These are phyloP conservation scores for Glebionis coronaria DNA, from an alignment of 129 eudicot genomes.

Conservation along the genomic window DNA sequence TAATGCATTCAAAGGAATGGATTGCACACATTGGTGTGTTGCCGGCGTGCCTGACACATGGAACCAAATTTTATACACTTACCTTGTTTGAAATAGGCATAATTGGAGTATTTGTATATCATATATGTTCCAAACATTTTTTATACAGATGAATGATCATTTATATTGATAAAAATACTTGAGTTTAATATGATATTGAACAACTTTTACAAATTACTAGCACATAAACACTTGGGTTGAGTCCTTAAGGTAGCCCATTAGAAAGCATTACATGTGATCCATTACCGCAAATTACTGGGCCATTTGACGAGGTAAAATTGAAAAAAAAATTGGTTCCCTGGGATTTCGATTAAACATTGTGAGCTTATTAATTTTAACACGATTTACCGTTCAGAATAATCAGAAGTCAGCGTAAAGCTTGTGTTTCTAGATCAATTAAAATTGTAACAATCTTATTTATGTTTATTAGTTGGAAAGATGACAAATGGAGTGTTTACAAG, in stretches of 20 bases:
- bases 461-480: too few relatives aligned
- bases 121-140: not conserved
- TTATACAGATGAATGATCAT: not conserved
- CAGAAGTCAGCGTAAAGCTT: too few relatives aligned
- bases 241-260: not conserved
- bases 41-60: constrained; percentile 77
- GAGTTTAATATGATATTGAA: not conserved
- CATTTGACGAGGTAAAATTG: too few relatives aligned
- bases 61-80: constrained; percentile 51
- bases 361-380: too few relatives aligned
- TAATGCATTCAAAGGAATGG: constrained; percentile 50
- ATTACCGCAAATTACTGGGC: too few relatives aligned
- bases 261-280: too few relatives aligned
- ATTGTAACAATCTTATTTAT: too few relatives aligned
- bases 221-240: not conserved
- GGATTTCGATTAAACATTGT: too few relatives aligned
- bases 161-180: not conserved
- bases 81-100: constrained; percentile 27
- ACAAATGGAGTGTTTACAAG: too few relatives aligned
- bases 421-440: too few relatives aligned
- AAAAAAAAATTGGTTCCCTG: too few relatives aligned
- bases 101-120: constrained; percentile 11
- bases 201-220: not conserved
- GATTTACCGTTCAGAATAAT: too few relatives aligned
- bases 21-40: constrained; percentile 85